Percentiles rank a stretch among this genome's conserved stretches.
Conservation (phyloP, 2,329 filamentous ascomycete species). For the Colletotrichum sp. region DNA sequence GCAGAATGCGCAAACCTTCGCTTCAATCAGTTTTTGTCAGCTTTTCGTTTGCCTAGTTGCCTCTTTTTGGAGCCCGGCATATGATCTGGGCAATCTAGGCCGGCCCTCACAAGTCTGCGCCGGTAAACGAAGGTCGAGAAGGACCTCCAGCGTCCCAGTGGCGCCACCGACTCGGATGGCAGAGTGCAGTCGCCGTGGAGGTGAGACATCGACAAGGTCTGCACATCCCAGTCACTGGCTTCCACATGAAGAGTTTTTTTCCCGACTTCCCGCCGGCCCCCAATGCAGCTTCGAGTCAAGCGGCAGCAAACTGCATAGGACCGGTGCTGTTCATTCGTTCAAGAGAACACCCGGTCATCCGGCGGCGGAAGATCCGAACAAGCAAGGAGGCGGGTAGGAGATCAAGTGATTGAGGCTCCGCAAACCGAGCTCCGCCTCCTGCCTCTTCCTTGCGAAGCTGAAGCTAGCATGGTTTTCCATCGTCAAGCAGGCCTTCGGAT, state of each 20-base stretch:
- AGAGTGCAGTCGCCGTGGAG: conserved; percentile 12
- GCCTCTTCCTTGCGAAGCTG: background rate
- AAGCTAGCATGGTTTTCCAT: background rate
- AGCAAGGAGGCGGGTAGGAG: background rate
- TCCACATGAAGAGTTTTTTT: conserved; percentile 11
- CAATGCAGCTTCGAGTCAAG: background rate
- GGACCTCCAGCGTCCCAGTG: background rate
- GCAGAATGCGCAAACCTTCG: background rate
- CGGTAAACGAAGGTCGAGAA: background rate
- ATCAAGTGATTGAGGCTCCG: background rate
- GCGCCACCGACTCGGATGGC: background rate
- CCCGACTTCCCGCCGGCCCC: background rate
- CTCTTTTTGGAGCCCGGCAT: background rate
- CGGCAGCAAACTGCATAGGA: background rate
- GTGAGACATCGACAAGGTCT: conserved; percentile 10
- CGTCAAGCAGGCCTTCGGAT: background rate
- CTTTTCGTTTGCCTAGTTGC: background rate
- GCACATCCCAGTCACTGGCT: conserved; percentile 7
- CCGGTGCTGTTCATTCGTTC: background rate
- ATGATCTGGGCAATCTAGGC: background rate
- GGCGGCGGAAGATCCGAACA: background rate
- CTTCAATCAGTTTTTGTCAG: background rate
- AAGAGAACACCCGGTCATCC: background rate
- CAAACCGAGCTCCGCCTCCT: background rate
- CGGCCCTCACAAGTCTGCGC: background rate